Percentiles rank a stretch among this genome's conserved stretches.
phyloP scores from a whole-genome alignment of 2,329 filamentous ascomycete genomes.

The Zasmidium cellare region DNA sequence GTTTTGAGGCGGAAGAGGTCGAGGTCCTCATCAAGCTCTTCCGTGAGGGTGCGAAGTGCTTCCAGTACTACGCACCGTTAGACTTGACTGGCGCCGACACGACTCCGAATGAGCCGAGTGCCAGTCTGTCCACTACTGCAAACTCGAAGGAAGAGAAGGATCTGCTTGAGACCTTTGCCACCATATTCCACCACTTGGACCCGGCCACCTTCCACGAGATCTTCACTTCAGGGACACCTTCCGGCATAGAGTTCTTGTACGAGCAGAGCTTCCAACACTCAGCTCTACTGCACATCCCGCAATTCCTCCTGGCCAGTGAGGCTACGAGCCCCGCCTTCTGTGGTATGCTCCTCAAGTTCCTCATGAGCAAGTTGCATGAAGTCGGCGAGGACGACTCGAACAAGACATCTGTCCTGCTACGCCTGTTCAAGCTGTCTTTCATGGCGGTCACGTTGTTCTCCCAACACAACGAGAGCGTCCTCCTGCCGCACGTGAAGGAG shows the following conservation, averaged over 20 bases:
- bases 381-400: conserved; percentile 89
- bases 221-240: conserved; percentile 53
- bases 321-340: conserved; percentile 97
- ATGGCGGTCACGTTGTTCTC: conserved; percentile 99
- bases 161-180: conserved; percentile 93
- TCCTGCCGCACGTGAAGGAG: conserved; percentile 93
- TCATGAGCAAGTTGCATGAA: conserved; percentile 95
- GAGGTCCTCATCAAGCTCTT: conserved; percentile 96
- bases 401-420: conserved; percentile 86
- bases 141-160: conserved; percentile 97
- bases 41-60: conserved; percentile 92
- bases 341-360: conserved; percentile 93
- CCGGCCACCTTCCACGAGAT: conserved; percentile 98
- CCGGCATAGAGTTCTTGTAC: conserved; percentile 93
- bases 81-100: conserved; percentile 71
- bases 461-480: conserved; percentile 88
- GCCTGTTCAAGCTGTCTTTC: conserved; percentile 96
- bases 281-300: conserved; percentile 87
- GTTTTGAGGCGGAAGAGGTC: conserved; percentile 96
- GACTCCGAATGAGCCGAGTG: conserved; percentile 70
- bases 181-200: conserved; percentile 97
- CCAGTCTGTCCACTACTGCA: conserved; percentile 69
- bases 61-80: conserved; percentile 93
- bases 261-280: conserved; percentile 98
- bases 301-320: conserved; percentile 98